Percentiles rank a stretch among this genome's conserved stretches.
These are phyloP conservation scores for Torulaspora quercuum DNA, from an alignment of 805 yeast species.

Conservation along the genomic window DNA sequence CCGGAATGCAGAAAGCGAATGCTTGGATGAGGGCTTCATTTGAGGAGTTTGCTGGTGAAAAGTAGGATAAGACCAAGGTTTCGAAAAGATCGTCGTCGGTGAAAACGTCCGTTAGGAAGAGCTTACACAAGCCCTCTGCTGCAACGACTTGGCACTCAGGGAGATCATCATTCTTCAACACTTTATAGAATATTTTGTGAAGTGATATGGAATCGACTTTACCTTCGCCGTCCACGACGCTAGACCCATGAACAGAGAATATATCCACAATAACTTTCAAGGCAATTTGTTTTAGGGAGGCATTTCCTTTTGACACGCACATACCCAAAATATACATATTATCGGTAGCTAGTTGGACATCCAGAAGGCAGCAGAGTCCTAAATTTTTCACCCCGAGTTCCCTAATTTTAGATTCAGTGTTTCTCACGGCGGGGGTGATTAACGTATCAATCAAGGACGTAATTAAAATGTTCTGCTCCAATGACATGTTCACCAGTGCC, in stretches of 20 bases:
- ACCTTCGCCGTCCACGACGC: slow-evolving; percentile 59
- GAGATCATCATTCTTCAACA: slow-evolving; percentile 52
- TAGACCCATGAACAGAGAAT: slow-evolving; percentile 69
- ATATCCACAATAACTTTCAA: slow-evolving; percentile 74
- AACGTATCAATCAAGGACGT: slow-evolving; percentile 70
- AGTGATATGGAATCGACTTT: slow-evolving; percentile 63
- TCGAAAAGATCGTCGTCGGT: slow-evolving; percentile 69
- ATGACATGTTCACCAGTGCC: slow-evolving; percentile 60
- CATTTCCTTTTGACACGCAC: slow-evolving; percentile 65
- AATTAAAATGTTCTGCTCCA: slow-evolving; percentile 61
- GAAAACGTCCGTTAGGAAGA: slow-evolving; percentile 72
- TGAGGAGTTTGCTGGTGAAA: slow-evolving; percentile 59
- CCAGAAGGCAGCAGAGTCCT: slow-evolving; percentile 75
- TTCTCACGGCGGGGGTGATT: slow-evolving; percentile 72
- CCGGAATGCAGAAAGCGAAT: slow-evolving; percentile 83
- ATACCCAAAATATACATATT: slow-evolving; percentile 64
- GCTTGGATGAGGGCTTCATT: slow-evolving; percentile 74
- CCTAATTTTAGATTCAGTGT: slow-evolving; percentile 51
- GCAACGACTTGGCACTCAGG: slow-evolving; percentile 73
- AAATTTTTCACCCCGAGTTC: slow-evolving; percentile 69
- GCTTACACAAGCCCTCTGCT: slow-evolving; percentile 82
- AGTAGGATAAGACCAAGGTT: slow-evolving; percentile 67
- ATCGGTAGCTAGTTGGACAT: slow-evolving; percentile 59
- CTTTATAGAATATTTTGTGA: slow-evolving; percentile 66
- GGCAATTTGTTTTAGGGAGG: slow-evolving; percentile 57